Conservation (phyloP, 2,329 filamentous ascomycete genomes). For the Ceratocystis lukuohia region DNA sequence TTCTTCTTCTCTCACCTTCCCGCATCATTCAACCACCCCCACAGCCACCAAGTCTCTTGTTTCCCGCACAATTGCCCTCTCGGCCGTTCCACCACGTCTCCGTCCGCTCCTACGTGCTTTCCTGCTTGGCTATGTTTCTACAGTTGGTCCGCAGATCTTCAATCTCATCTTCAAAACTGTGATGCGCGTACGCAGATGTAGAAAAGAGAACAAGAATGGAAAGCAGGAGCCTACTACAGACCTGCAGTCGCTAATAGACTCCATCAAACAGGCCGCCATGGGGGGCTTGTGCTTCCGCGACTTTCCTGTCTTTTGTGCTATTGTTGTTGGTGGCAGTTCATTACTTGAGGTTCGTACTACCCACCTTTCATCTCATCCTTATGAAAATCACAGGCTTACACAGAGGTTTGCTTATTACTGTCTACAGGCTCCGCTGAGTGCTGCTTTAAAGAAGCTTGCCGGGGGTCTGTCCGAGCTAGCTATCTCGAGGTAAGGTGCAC, state of each 20-base stretch:
- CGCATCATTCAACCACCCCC: neutral
- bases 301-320: conserved; percentile 50
- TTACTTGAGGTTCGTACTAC: conserved; percentile 38
- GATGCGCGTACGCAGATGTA: conserved; percentile 26
- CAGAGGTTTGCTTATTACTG: neutral
- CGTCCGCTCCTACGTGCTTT: conserved; percentile 47
- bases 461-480: conserved; percentile 11
- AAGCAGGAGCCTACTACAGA: neutral
- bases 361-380: neutral
- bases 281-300: conserved; percentile 41
- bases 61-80: conserved; percentile 21
- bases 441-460: conserved; percentile 15
- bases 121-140: conserved; percentile 46
- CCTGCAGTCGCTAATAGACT: conserved; percentile 8
- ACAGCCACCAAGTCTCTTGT: conserved; percentile 14
- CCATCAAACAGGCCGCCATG: conserved; percentile 29
- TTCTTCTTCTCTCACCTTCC: neutral
- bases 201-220: conserved; percentile 20
- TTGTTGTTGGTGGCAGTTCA: conserved; percentile 45
- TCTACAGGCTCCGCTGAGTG: conserved; percentile 12
- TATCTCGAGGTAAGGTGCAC: conserved; percentile 11
- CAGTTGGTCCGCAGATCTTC: conserved; percentile 43
- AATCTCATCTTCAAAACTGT: conserved; percentile 40
- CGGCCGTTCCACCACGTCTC: conserved; percentile 35
- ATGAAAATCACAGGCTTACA: neutral